Percentiles rank a stretch among this genome's conserved stretches.
Conservation (phyloP, 2,329 filamentous ascomycete species). For the Pseudogymnoascus sp. region DNA sequence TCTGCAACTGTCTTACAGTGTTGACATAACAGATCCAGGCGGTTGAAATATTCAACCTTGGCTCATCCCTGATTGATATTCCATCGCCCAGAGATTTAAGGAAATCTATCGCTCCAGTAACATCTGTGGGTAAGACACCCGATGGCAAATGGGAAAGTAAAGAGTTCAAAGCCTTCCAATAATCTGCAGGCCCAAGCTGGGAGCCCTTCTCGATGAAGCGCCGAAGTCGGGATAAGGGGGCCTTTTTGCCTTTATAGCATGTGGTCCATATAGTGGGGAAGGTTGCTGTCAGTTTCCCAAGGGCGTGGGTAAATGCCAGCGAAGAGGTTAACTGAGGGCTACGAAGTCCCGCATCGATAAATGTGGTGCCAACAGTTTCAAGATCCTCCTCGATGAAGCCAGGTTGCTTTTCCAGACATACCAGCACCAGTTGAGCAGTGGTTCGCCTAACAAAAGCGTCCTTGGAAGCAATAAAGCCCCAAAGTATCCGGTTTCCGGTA, state of each 20-base stretch:
- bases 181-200: slow-evolving; percentile 63
- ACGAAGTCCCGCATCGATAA: slow-evolving; percentile 68
- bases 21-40: slow-evolving; percentile 74
- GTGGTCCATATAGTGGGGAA: slow-evolving; percentile 69
- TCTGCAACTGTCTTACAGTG: slow-evolving; percentile 48
- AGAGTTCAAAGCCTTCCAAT: slow-evolving; percentile 62
- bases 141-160: slow-evolving; percentile 52
- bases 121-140: slow-evolving; percentile 46
- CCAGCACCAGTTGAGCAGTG: slow-evolving; percentile 44
- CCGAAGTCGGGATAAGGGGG: slow-evolving; percentile 51
- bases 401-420: slow-evolving; percentile 41
- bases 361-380: slow-evolving; percentile 44
- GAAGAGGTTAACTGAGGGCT: slow-evolving; percentile 68
- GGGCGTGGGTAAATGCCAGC: slow-evolving; percentile 58
- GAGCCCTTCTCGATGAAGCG: slow-evolving; percentile 77
- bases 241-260: slow-evolving; percentile 45
- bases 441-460: slow-evolving; percentile 47
- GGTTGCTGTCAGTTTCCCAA: slow-evolving; percentile 57
- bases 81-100: slow-evolving; percentile 63
- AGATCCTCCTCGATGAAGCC: slow-evolving; percentile 44
- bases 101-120: slow-evolving; percentile 52
- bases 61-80: slow-evolving; percentile 67
- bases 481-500: slow-evolving; percentile 52
- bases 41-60: slow-evolving; percentile 55
- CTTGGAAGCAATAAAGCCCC: slow-evolving; percentile 59